These are phyloP conservation scores for Nothophytophthora sp. DNA, from an alignment of 352 stramenopile genomes.

Conservation along the genomic window DNA sequence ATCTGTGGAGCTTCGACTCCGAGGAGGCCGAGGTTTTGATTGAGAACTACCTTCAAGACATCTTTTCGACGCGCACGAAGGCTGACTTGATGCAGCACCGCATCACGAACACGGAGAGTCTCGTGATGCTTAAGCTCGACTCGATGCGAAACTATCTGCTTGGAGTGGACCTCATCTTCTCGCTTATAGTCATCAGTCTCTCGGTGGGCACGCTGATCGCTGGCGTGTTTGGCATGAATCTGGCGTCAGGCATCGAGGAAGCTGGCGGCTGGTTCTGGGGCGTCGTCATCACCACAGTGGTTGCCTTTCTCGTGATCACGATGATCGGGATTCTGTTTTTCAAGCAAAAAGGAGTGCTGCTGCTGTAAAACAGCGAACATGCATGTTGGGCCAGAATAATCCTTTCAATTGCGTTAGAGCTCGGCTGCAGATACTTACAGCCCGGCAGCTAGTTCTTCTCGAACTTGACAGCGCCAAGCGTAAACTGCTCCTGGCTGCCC, in stretches of 20 bases:
- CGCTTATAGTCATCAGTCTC: slow-evolving; percentile 57
- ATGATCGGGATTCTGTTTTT: slow-evolving; percentile 57
- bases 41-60: slow-evolving; percentile 82
- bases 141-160: slow-evolving; percentile 82
- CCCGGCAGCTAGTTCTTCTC: slow-evolving; percentile 54
- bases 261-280: slow-evolving; percentile 58
- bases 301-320: slow-evolving; percentile 49
- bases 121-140: slow-evolving; percentile 82
- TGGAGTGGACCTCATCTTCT: slow-evolving; percentile 75
- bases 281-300: slow-evolving; percentile 43
- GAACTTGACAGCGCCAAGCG: slow-evolving; percentile 81
- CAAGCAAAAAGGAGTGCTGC: slow-evolving; percentile 55
- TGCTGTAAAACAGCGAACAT: slow-evolving; percentile 25
- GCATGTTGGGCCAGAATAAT: no score
- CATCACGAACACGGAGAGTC: slow-evolving; percentile 75
- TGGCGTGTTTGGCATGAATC: slow-evolving; percentile 79
- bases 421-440: background rate
- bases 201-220: slow-evolving; percentile 65
- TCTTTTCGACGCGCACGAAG: slow-evolving; percentile 77
- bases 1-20: slow-evolving; percentile 68
- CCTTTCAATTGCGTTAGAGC: slow-evolving; percentile 3
- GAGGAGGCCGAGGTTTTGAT: slow-evolving; percentile 79
- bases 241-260: slow-evolving; percentile 49
- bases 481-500: slow-evolving; percentile 76
- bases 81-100: slow-evolving; percentile 66